Conservation (phyloP, 2,329 filamentous ascomycete genomes). For the Aureobasidium pullulans region DNA sequence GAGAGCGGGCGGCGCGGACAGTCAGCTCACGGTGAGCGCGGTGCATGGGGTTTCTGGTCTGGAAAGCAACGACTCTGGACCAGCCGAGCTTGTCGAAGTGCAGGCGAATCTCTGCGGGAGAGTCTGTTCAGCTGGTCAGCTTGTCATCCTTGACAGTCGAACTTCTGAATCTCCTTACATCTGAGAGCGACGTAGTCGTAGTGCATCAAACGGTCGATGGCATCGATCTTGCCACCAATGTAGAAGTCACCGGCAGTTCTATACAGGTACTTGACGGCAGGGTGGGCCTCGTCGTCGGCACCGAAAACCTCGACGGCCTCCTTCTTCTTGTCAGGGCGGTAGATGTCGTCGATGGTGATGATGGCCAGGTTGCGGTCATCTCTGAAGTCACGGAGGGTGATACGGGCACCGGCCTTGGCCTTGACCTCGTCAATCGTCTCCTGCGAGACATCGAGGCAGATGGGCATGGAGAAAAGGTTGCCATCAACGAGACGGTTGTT, state of each 20-base stretch:
- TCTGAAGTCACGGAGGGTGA: slow-evolving; percentile 89
- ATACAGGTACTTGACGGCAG: slow-evolving; percentile 85
- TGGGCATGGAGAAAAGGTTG: slow-evolving; percentile 92
- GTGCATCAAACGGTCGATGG: slow-evolving; percentile 90
- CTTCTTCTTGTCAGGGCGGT: slow-evolving; percentile 85
- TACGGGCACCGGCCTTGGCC: slow-evolving; percentile 70
- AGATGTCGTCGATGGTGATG: slow-evolving; percentile 89
- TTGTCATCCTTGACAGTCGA: not conserved
- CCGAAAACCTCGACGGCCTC: slow-evolving; percentile 95
- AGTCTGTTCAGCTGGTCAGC: slow-evolving; percentile 49
- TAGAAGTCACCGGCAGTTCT: slow-evolving; percentile 78
- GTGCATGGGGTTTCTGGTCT: slow-evolving; percentile 99
- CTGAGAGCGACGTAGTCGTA: slow-evolving; percentile 97
- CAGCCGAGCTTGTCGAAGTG: slow-evolving; percentile 99
- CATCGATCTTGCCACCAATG: slow-evolving; percentile 91
- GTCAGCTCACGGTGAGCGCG: slow-evolving; percentile 96
- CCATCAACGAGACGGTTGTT: slow-evolving; percentile 81
- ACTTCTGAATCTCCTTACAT: slow-evolving; percentile 47
- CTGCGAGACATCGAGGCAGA: slow-evolving; percentile 79
- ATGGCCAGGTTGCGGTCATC: slow-evolving; percentile 96
- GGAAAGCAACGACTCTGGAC: slow-evolving; percentile 96
- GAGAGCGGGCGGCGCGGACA: slow-evolving; percentile 87
- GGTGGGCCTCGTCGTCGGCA: slow-evolving; percentile 71
- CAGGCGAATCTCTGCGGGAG: slow-evolving; percentile 84
- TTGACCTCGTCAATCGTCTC: slow-evolving; percentile 65